phyloP scores from a whole-genome alignment of 2,329 filamentous ascomycete genomes.

The Xylariaceae sp. region DNA sequence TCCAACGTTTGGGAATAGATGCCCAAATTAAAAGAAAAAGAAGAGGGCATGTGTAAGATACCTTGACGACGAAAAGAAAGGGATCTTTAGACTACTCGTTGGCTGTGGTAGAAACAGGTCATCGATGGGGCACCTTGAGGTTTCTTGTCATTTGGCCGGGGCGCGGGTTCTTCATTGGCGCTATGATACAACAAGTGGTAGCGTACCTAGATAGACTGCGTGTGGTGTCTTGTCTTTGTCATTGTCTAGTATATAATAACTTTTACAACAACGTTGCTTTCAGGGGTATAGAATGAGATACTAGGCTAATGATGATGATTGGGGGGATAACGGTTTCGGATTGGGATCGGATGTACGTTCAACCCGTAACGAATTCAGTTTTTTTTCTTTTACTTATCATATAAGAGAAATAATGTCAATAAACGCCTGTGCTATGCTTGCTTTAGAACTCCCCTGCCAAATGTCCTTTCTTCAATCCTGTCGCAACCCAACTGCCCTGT shows the following conservation, averaged over 20 bases:
- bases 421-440: slow-evolving; percentile 35
- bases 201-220: not conserved
- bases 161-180: not conserved
- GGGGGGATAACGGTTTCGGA: not conserved
- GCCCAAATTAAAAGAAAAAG: not conserved
- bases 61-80: not conserved
- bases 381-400: not conserved
- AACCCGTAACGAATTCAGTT: not conserved
- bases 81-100: not conserved
- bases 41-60: not conserved
- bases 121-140: not conserved
- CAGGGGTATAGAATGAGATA: too few relatives aligned
- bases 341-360: not conserved
- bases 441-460: not conserved
- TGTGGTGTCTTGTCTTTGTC: slow-evolving; percentile 10
- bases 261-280: too few relatives aligned
- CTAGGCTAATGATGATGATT: too few relatives aligned
- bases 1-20: slow-evolving; percentile 85
- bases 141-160: not conserved
- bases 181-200: not conserved
- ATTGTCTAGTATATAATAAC: not conserved
- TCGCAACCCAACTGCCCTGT: not conserved
- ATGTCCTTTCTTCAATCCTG: not conserved
- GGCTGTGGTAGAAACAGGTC: not conserved
- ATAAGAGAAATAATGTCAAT: slow-evolving; percentile 1